Conservation (phyloP, 192 early-diverging fungal genomes). For the Podila horticola region DNA sequence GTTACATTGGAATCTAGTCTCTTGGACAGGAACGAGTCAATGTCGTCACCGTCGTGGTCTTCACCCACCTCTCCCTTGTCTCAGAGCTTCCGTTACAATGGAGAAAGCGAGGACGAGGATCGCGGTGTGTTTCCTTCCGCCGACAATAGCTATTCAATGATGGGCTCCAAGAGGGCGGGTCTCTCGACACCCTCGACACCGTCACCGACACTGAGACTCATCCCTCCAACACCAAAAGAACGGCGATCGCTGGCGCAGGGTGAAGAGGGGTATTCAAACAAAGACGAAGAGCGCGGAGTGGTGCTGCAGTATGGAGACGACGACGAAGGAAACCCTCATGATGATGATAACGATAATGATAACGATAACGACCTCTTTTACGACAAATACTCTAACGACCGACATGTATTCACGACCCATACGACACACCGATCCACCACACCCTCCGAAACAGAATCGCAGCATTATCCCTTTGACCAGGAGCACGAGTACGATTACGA, state of each 20-base stretch:
- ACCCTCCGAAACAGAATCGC: background rate
- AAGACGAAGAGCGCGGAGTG: background rate
- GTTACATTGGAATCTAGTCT: slow-evolving; percentile 30
- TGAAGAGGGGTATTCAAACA: background rate
- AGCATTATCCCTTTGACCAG: background rate
- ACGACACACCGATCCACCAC: slow-evolving; percentile 2
- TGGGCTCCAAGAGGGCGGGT: background rate
- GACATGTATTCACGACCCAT: background rate
- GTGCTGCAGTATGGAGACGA: slow-evolving; percentile 1
- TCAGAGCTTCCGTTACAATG: background rate
- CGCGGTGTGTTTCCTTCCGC: background rate
- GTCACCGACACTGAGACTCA: slow-evolving; percentile 36
- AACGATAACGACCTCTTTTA: slow-evolving; percentile 20
- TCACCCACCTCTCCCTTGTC: slow-evolving; percentile 7
- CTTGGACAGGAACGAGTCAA: slow-evolving; percentile 27
- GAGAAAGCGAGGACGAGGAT: slow-evolving; percentile 8
- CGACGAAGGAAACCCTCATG: background rate
- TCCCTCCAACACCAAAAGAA: slow-evolving; percentile 45
- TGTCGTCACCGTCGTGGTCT: slow-evolving; percentile 26
- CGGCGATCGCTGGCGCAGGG: slow-evolving; percentile 1
- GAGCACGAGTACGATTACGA: slow-evolving; percentile 6
- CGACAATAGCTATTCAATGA: background rate
- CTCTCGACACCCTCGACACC: slow-evolving; percentile 31
- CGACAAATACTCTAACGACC: slow-evolving; percentile 11
- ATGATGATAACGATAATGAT: slow-evolving; percentile 7